Percentiles rank a stretch among this genome's conserved stretches.
phyloP scores from a whole-genome alignment of 768 basidiomycete genomes.

The Serendipita indica region DNA sequence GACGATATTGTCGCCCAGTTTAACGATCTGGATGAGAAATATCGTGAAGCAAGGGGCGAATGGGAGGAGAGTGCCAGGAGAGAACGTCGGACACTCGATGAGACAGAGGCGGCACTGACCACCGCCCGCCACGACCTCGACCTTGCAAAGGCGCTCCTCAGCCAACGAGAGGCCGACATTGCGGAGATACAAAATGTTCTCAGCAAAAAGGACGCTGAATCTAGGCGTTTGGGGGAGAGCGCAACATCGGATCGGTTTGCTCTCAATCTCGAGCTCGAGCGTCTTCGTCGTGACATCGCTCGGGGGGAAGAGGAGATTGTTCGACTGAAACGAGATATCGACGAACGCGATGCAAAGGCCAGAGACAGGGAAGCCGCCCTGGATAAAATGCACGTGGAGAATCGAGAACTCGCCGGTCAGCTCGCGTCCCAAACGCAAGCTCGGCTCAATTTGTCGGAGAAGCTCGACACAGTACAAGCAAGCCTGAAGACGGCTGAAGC shows the following conservation, averaged over 20 bases:
- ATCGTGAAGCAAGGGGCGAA: constrained; percentile 35
- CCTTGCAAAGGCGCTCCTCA: constrained; percentile 45
- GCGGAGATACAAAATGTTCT: constrained; percentile 55
- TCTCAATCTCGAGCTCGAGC: constrained; percentile 77
- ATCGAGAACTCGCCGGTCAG: constrained; percentile 63
- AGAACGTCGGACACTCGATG: constrained; percentile 49
- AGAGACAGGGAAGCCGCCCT: constrained; percentile 59
- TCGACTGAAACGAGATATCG: constrained; percentile 53
- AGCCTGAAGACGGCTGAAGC: constrained; percentile 49
- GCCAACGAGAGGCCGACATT: constrained; percentile 63
- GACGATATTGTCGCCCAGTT: constrained; percentile 23
- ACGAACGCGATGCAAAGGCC: constrained; percentile 45
- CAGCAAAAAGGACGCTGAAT: constrained; percentile 57
- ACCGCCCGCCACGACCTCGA: constrained; percentile 48
- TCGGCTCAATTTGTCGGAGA: constrained; percentile 71
- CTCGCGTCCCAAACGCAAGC: constrained; percentile 79
- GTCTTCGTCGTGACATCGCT: constrained; percentile 70
- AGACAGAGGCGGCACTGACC: constrained; percentile 53
- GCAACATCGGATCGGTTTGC: constrained; percentile 73
- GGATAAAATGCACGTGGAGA: constrained; percentile 64
- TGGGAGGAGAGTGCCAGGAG: constrained; percentile 46
- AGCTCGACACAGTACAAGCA: constrained; percentile 59
- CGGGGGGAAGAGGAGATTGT: constrained; percentile 65
- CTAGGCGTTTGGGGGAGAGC: constrained; percentile 66
- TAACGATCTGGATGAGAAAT: constrained; percentile 16